Base-by-base conservation (phyloP, 768 basidiomycete genomes). In the Pisolithus microcarpus region DNA sequence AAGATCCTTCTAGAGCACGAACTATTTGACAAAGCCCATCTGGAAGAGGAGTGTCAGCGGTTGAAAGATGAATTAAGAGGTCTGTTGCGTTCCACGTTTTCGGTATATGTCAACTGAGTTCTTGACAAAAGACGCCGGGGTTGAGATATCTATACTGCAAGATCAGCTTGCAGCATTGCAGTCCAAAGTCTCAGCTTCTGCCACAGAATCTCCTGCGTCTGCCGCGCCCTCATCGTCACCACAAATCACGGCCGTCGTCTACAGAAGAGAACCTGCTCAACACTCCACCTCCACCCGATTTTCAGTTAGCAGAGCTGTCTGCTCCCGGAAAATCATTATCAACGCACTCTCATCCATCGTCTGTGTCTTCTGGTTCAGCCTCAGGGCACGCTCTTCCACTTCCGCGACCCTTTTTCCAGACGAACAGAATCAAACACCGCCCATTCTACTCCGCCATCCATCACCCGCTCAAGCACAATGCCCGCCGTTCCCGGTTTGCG, bases 1-100 rank as follows among this genome's bases (percentile, higher is more conserved):
- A 98, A 97, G 72, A 97, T 97, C 50, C 72, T 99, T 24, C 77
- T 98, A 36, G 96, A 99, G 67, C 92, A 98, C 57, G 96, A 99
- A 61, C 74, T 98, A 30, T 72, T 97, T 24, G 86, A 87, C 67
- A 96, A 95, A 66, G 90, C 91, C 4, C 83, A 77, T 56, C 63
- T 96, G 40, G 93, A 97, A 62, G 94, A 95, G 66, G 87, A 94
- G 60, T 79, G 76, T 43, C 96, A 98, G 67, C 79, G 96, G 42
- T 65, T 95, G 52, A 91, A 83, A 65, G 96, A 98, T 61, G 94
- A 98, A 63, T 70, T 97, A 38, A 75, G 93, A 81, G 95, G 95
- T 90, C 57, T 53, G 74, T 30, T 8, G 13, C 45, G 2, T 38
- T 31, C 31, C 16, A 28, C 39, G 21, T 51, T 31, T 30, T 43